These are phyloP conservation scores for Podila minutissima DNA, from an alignment of 192 early-diverging fungal species.

Conservation along the genomic window DNA sequence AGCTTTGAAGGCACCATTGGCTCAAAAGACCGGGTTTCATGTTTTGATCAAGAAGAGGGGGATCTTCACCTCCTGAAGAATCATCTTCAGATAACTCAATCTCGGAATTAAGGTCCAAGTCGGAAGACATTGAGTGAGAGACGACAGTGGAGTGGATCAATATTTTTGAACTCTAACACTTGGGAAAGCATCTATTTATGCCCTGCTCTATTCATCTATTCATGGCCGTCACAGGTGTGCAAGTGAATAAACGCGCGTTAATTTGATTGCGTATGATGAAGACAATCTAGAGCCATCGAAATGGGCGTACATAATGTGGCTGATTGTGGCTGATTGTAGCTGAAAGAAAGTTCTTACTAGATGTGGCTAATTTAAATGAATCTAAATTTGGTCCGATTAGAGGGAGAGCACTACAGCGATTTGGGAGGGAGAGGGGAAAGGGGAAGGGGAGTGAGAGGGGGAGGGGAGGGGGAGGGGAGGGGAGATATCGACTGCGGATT, in stretches of 20 bases:
- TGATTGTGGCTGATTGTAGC: background rate
- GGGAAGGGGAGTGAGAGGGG: no score
- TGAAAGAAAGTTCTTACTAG: no score
- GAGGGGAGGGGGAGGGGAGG: no score
- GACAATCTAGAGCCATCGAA: slow-evolving; percentile 1
- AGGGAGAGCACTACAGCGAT: no score
- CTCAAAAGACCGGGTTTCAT: no score
- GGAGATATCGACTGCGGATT: no score
- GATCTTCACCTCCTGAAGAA: background rate
- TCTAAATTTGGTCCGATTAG: no score
- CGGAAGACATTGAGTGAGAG: background rate
- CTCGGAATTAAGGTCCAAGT: background rate
- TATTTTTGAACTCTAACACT: background rate
- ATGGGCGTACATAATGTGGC: slow-evolving; percentile 2
- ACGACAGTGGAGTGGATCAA: background rate
- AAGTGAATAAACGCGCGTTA: background rate
- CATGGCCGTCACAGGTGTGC: background rate
- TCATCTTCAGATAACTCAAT: background rate
- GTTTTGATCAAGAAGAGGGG: slow-evolving; percentile 4
- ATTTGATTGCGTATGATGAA: background rate
- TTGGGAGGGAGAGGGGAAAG: no score
- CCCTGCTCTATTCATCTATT: background rate
- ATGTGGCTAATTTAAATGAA: no score
- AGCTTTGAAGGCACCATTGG: no score
- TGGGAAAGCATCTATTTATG: background rate